These are phyloP conservation scores for Umbelopsis sp. DNA, from an alignment of 192 early-diverging fungal species.

Conservation along the genomic window DNA sequence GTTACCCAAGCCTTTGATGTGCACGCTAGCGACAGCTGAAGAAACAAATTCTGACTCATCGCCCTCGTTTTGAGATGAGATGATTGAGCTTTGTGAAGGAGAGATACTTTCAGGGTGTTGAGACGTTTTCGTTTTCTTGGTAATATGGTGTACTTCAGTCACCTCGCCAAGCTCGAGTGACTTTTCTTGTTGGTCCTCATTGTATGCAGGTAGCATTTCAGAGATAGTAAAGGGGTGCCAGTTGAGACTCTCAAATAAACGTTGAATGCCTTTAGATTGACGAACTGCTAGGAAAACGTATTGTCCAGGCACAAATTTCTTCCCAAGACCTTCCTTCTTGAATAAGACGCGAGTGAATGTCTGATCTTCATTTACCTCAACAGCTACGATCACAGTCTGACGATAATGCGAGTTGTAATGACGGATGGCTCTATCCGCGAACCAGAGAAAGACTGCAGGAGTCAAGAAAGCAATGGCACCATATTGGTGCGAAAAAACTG, in stretches of 20 bases:
- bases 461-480: conserved; percentile 27
- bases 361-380: not conserved
- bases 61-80: not conserved
- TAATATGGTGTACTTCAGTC: not conserved
- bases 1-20: conserved; percentile 41
- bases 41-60: not conserved
- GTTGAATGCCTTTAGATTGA: not conserved
- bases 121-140: not conserved
- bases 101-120: too few relatives aligned
- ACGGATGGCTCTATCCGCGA: conserved; percentile 35
- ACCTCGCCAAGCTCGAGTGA: not conserved
- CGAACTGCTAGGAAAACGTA: conserved; percentile 42
- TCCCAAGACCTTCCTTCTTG: not conserved
- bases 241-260: conserved; percentile 10
- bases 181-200: not conserved
- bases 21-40: conserved; percentile 26
- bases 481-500: conserved; percentile 31
- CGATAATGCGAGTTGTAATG: conserved; percentile 26
- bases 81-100: too few relatives aligned
- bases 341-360: conserved; percentile 5
- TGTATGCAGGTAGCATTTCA: conserved; percentile 20
- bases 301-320: conserved; percentile 40
- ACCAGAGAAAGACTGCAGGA: conserved; percentile 29
- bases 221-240: conserved; percentile 43
- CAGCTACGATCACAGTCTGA: not conserved